Conservation (phyloP, 768 basidiomycete genomes). For the Paxillus ammoniavirescens region DNA sequence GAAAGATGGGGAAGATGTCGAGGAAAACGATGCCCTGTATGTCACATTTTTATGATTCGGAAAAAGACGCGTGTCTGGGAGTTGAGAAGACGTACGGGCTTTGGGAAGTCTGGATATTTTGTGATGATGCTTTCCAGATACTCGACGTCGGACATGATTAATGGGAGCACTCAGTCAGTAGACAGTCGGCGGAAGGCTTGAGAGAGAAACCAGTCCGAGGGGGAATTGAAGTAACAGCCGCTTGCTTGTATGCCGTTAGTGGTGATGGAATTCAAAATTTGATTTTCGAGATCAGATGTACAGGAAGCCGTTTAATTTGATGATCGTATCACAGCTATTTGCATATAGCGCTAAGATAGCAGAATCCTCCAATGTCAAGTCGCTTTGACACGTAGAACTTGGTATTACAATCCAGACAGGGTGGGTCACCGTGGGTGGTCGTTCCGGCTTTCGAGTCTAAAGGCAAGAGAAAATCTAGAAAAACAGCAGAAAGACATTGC, state of each 20-base stretch:
- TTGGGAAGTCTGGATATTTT: conserved; percentile 78
- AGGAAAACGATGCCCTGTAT: conserved; percentile 84
- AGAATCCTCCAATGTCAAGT: no score
- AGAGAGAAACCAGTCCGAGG: neutral
- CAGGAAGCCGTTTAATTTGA: neutral
- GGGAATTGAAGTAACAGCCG: neutral
- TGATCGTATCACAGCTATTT: no score
- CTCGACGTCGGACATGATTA: conserved; percentile 71
- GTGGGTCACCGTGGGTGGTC: no score
- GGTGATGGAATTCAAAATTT: conserved; percentile 4
- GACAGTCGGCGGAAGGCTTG: neutral
- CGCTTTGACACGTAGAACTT: no score
- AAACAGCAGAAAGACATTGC: no score
- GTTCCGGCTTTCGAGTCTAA: no score
- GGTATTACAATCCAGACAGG: no score
- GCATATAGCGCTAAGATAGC: no score
- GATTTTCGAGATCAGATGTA: neutral
- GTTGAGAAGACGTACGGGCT: conserved; percentile 59
- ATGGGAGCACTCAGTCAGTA: no score
- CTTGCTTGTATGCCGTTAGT: conserved; percentile 5
- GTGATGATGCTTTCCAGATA: conserved; percentile 61
- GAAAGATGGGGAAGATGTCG: conserved; percentile 93
- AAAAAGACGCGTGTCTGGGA: neutral
- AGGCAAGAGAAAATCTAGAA: no score
- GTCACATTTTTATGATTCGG: neutral